phyloP scores from a whole-genome alignment of 2,329 filamentous ascomycete genomes.

The Macrophomina phaseolina region DNA sequence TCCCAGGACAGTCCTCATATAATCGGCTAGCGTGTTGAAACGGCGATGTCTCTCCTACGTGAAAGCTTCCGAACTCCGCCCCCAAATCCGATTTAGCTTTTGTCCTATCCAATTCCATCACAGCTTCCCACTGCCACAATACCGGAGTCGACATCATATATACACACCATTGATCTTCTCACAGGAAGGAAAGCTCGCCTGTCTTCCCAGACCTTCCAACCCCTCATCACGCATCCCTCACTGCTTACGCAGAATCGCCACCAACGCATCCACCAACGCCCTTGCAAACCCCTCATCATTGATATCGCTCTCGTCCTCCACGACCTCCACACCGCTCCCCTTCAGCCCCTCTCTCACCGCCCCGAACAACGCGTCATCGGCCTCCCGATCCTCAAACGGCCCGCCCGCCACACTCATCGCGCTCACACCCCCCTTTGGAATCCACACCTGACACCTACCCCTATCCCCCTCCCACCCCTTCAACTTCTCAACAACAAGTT shows the following conservation, averaged over 20 bases:
- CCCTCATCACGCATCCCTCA: too few species aligned
- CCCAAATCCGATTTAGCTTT: too few species aligned
- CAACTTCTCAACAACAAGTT: conserved; percentile 62
- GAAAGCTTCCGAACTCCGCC: too few species aligned
- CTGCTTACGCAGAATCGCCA: conserved; percentile 36
- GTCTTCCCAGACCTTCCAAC: too few species aligned
- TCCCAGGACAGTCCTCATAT: too few species aligned
- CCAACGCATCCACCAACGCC: conserved; percentile 53
- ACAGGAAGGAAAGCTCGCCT: too few species aligned
- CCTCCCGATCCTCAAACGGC: conserved; percentile 59
- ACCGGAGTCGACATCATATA: too few species aligned
- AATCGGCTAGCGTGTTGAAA: too few species aligned
- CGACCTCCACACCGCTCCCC: conserved; percentile 56
- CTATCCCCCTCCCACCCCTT: conserved; percentile 44
- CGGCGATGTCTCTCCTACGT: too few species aligned
- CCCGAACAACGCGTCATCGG: conserved; percentile 55
- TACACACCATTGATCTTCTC: too few species aligned
- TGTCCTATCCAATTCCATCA: too few species aligned
- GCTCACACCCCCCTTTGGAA: conserved; percentile 67
- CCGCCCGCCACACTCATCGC: conserved; percentile 60
- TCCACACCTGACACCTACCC: conserved; percentile 59
- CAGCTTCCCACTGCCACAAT: too few species aligned
- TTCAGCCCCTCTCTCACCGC: conserved; percentile 57
- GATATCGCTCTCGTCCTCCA: conserved; percentile 57
- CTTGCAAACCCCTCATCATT: conserved; percentile 61